Conservation (phyloP, 768 basidiomycete genomes). For the Paxillus involutus region DNA sequence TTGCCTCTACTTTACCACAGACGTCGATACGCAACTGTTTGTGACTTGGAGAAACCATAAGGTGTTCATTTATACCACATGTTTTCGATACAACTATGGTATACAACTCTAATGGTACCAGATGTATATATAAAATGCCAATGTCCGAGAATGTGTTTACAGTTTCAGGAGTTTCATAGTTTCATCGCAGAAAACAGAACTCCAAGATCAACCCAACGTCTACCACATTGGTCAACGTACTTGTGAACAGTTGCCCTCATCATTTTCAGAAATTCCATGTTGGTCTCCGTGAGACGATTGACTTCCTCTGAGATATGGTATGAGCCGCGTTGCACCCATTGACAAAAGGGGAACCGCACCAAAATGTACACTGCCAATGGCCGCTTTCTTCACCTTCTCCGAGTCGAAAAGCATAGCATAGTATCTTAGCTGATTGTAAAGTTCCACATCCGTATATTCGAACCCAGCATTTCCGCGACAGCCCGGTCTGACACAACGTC, state of each 20-base stretch:
- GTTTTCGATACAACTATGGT: slow-evolving; percentile 1
- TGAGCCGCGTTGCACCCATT: background rate
- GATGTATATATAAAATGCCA: background rate
- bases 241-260: slow-evolving; percentile 65
- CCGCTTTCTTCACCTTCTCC: slow-evolving; percentile 56
- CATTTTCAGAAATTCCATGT: slow-evolving; percentile 48
- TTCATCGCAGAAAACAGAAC: slow-evolving; percentile 84
- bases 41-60: slow-evolving; percentile 20
- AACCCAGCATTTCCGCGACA: slow-evolving; percentile 13
- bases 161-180: slow-evolving; percentile 32
- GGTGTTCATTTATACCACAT: background rate
- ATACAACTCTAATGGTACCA: slow-evolving; percentile 10
- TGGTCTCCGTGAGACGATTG: slow-evolving; percentile 44
- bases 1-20: slow-evolving; percentile 67
- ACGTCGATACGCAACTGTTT: slow-evolving; percentile 55
- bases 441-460: slow-evolving; percentile 79
- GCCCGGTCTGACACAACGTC: slow-evolving; percentile 60
- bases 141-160: background rate
- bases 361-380: slow-evolving; percentile 44
- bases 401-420: slow-evolving; percentile 77
- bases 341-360: slow-evolving; percentile 31
- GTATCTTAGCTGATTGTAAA: slow-evolving; percentile 91
- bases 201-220: slow-evolving; percentile 86
- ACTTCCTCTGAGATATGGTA: slow-evolving; percentile 50
- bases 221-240: slow-evolving; percentile 84